Evolutionary conservation across 2,329 filamentous ascomycete genomes (phyloP), one percentile per base, ranked within the genome.

Genomic region (Canariomyces notabilis): DNA sequence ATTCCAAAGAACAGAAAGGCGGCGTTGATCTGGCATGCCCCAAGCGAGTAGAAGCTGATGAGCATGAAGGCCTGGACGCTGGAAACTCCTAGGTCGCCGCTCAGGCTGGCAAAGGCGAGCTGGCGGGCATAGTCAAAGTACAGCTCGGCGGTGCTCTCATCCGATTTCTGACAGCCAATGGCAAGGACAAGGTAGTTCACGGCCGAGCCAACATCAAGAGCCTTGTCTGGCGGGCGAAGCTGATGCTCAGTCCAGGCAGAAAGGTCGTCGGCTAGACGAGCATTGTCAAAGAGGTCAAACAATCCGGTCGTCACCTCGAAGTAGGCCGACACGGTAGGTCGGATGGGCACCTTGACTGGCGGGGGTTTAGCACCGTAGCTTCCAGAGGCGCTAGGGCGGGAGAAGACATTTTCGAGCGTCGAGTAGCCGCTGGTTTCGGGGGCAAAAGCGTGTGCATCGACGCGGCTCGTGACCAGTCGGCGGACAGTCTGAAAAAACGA

Each of bases 401-500:
- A 53, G 29, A 52, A 51, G 12, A 67, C 63, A 44, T 75, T 75
- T 46, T 76, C 73, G 6, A 77, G 62, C 11, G 73, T 70, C 0
- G 72, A 76, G 49, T 71, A 73, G 6, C 69, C 71, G 43, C 68
- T 74, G 2, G 71, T 72, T 48, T 76, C 70, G 0, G 74, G 72
- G 1, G 74, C 70, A 49, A 78, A 77, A 1, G 73, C 74, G 37
- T 71, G 64, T 11, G 68, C 64, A 15, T 74, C 74, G 26, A 77
- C 68, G 5, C 68, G 63, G 0, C 65, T 68, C 0, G 70, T 75
- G 18, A 78, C 73, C 15, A 79, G 67, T 52, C 75, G 70, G 2
- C 75, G 66, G 6, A 78, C 70, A 0, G 73, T 76, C 52, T 77
- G 74, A 53, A 78, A 78, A 50, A 79, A 73, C 0, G 75, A 78